These are phyloP conservation scores for Ganoderma meredithae DNA, from an alignment of 1,284 basidiomycete genomes.

Conservation along the genomic window DNA sequence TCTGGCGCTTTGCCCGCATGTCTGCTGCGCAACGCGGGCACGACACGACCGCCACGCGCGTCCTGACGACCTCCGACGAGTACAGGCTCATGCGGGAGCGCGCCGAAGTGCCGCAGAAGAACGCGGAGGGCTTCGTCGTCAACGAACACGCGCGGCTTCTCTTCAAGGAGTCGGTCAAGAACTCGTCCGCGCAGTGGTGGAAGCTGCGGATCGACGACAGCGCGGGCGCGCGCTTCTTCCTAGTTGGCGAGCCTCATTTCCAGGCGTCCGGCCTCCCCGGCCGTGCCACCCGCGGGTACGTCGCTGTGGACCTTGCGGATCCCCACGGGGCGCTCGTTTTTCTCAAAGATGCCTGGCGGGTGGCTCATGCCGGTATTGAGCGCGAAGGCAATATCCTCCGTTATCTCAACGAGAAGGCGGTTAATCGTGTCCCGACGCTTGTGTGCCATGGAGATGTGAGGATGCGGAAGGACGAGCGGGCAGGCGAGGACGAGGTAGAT, in stretches of 20 bases:
- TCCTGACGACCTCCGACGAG: neutral
- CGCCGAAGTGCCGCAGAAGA: neutral
- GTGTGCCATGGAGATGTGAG: conserved; percentile 20
- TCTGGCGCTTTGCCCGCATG: conserved; percentile 19
- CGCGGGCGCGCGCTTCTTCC: neutral
- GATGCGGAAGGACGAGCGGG: neutral
- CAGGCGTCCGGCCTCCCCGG: conserved; percentile 6
- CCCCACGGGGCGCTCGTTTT: conserved; percentile 4
- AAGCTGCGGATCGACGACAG: conserved; percentile 2
- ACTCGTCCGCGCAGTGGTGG: conserved; percentile 18
- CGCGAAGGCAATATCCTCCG: conserved; percentile 15
- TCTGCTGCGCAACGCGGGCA: conserved; percentile 14
- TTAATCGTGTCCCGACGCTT: conserved; percentile 11
- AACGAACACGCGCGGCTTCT: conserved; percentile 9
- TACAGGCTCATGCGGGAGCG: neutral
- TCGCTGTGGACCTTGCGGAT: conserved; percentile 14
- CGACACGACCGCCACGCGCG: conserved; percentile 17
- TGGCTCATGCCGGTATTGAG: neutral
- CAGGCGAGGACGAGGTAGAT: neutral
- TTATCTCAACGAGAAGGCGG: conserved; percentile 12
- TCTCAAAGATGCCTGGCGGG: conserved; percentile 23
- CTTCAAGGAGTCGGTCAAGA: conserved; percentile 1
- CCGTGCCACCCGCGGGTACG: conserved; percentile 20
- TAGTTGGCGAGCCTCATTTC: conserved; percentile 20
- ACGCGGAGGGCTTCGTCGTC: neutral